Evolutionary conservation across 2,329 filamentous ascomycete genomes (phyloP).

Genomic region (Aspergillus caelatus): DNA sequence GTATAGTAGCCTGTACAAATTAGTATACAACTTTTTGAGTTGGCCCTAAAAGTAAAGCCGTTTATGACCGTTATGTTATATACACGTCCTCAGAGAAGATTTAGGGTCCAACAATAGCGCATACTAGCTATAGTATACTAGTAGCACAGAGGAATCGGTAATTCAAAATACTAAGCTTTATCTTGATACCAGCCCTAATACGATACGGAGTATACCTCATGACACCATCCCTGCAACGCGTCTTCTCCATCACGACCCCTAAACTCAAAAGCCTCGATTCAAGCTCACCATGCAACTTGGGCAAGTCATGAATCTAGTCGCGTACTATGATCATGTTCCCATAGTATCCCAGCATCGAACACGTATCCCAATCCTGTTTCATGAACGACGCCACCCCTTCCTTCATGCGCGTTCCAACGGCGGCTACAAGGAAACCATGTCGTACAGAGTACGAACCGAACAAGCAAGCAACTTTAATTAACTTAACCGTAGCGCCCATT

Average conservation of each 20-base stretch:
- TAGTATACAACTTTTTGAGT: background rate
- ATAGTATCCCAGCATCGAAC: conserved; percentile 5
- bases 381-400: conserved; percentile 12
- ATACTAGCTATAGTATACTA: background rate
- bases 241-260: conserved; percentile 16
- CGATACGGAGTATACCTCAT: background rate
- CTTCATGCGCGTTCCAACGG: background rate
- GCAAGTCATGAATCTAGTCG: background rate
- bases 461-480: background rate
- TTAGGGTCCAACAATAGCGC: background rate
- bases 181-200: background rate
- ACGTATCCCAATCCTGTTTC: conserved; percentile 15
- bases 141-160: background rate
- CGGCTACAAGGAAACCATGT: background rate
- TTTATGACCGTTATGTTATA: background rate
- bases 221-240: conserved; percentile 27
- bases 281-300: background rate
- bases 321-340: conserved; percentile 5
- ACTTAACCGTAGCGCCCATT: background rate
- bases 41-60: background rate
- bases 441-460: background rate
- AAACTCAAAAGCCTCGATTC: background rate
- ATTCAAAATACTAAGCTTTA: background rate
- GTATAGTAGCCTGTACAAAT: background rate
- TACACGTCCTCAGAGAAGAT: background rate